Conservation (phyloP, 139 green algal species). For the Closterium sp. region DNA sequence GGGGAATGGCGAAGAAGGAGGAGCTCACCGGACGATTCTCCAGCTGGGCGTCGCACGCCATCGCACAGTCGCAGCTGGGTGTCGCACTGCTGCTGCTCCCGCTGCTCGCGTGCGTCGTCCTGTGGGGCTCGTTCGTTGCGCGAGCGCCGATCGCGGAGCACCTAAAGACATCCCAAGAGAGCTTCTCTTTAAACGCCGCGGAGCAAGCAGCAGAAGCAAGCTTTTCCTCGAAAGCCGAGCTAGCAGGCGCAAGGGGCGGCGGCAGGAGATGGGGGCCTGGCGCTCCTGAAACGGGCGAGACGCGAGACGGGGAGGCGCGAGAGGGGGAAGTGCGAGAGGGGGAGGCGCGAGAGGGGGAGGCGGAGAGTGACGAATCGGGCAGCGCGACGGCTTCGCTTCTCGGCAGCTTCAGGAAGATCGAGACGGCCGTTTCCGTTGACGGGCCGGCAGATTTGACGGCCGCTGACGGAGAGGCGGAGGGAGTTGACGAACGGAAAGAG, state of each 20-base stretch:
- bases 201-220: too few species aligned
- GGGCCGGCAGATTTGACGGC: not conserved
- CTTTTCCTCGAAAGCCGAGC: too few species aligned
- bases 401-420: too few species aligned
- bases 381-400: too few species aligned
- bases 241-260: too few species aligned
- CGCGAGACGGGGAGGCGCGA: not conserved
- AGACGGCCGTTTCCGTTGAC: too few species aligned
- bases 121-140: not conserved
- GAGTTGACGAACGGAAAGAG: not conserved
- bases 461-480: not conserved
- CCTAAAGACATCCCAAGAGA: too few species aligned
- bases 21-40: not conserved
- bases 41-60: not conserved
- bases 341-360: not conserved
- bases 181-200: too few species aligned
- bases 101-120: not conserved
- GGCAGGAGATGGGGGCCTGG: not conserved
- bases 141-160: not conserved
- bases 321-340: not conserved
- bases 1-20: not conserved
- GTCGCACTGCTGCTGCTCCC: not conserved
- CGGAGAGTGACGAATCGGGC: too few species aligned
- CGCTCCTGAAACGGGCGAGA: not conserved
- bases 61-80: not conserved